Evolutionary conservation across 129 eudicot species (phyloP).

Genomic region (Artemisia argyi): DNA sequence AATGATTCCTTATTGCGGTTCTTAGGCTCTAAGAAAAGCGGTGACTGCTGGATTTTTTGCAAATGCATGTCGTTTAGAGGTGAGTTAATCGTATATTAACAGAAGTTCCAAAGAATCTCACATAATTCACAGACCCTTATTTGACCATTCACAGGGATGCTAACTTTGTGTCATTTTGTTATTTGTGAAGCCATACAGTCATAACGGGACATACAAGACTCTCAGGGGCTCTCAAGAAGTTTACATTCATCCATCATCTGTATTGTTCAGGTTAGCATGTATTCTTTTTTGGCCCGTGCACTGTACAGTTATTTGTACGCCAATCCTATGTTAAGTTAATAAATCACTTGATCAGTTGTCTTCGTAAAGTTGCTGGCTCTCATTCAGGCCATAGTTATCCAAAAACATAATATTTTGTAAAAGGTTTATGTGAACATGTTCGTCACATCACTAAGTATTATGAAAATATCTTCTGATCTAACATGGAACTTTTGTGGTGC

Average conservation of each 20-base stretch:
- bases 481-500: constrained; percentile 29
- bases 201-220: constrained; percentile 82
- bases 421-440: neutral
- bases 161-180: constrained; percentile 15
- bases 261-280: constrained; percentile 74
- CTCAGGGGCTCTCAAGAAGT: constrained; percentile 85
- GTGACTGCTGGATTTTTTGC: constrained; percentile 95
- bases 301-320: too few species aligned
- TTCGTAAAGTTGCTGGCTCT: neutral
- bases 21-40: constrained; percentile 82
- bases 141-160: neutral
- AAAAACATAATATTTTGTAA: neutral
- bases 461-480: neutral
- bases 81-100: constrained; percentile 19
- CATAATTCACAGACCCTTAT: neutral
- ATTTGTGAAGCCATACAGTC: constrained; percentile 69
- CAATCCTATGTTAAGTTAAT: too few species aligned
- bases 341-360: too few species aligned
- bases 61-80: constrained; percentile 89
- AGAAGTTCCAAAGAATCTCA: neutral
- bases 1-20: too few species aligned
- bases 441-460: neutral
- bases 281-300: too few species aligned
- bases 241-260: constrained; percentile 94
- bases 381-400: neutral